These are phyloP conservation scores for Kodamaea restingae DNA, from an alignment of 805 yeast species.

Conservation along the genomic window DNA sequence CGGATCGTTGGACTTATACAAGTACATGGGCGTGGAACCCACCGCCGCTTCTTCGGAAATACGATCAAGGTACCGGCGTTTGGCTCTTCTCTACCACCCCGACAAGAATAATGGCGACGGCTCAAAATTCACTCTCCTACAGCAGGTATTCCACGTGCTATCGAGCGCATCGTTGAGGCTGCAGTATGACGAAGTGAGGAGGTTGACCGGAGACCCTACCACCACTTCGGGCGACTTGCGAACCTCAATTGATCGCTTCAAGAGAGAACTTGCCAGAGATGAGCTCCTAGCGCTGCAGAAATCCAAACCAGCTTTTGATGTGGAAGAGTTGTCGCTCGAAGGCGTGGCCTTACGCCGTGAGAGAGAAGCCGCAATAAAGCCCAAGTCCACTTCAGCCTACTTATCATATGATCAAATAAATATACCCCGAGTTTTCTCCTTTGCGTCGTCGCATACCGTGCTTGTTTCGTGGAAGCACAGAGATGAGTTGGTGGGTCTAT, in stretches of 20 bases:
- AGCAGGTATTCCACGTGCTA: conserved; percentile 30
- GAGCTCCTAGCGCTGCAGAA: conserved; percentile 9
- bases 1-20: conserved; percentile 17
- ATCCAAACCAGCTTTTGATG: background rate
- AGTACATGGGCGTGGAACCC: conserved; percentile 20
- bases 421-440: conserved; percentile 5
- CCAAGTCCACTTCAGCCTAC: conserved; percentile 7
- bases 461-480: conserved; percentile 45
- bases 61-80: conserved; percentile 26
- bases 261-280: conserved; percentile 6
- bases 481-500: conserved; percentile 27
- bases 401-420: conserved; percentile 20
- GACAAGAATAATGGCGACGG: conserved; percentile 29
- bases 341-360: conserved; percentile 22
- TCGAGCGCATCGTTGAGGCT: conserved; percentile 19
- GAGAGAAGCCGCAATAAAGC: conserved; percentile 17
- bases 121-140: conserved; percentile 27
- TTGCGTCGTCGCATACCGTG: conserved; percentile 14
- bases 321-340: conserved; percentile 15
- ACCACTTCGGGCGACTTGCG: conserved; percentile 1
- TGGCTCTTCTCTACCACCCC: conserved; percentile 39
- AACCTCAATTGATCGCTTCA: conserved; percentile 6
- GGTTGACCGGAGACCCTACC: conserved; percentile 8
- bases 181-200: conserved; percentile 31
- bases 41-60: conserved; percentile 23